Base-by-base conservation (phyloP, 306 rosid genomes). In the Vicia sativa region DNA sequence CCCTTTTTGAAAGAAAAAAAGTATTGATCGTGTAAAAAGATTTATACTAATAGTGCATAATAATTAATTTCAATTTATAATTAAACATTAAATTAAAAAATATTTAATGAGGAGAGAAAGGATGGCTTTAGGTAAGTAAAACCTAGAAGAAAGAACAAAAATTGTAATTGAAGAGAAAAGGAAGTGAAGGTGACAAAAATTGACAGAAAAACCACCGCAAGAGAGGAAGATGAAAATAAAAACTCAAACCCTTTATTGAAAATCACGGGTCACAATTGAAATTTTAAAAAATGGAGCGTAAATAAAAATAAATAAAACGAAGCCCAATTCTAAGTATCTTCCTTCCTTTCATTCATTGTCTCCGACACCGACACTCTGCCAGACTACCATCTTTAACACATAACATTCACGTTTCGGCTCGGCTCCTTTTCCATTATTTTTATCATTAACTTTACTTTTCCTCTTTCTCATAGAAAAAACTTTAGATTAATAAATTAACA, bases 321-420 rank as follows among this genome's bases (percentile, higher is more conserved):
- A 28, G 9, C 70, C 21, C 21, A 67, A 16, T 34, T 50, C 38
- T 23, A 8, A 12, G 39, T 55, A 55, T 72, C 19, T 60, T 26
- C 13, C 15, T 12, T n/a, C 15, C 9, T n/a, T 45, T 9, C 25
- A 65, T 65, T 65, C 73, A 53, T 70, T 34, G 34, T 46, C 63
- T 65, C 70, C 74, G 28, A 78, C 81, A 78, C 81, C 81, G 81
- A 78, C 81, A 72, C 74, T 73, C 21, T 59, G 74, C 77, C 77
- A 71, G 73, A 64, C 46, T 77, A 59, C 46, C 11, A 7, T 12
- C 7, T 34, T 62, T 60, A 75, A 49, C 31, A 49, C 62, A 48
- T 38, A 53, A 19, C 56, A 54, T 19, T 63, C 72, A 71, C 77
- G 50, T 71, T 77, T 65, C 43, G 12, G 63, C 65, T 65, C 31